A percentile compares a stretch with the other conserved stretches of the same genome.
phyloP scores from a whole-genome alignment of 257 asterid genomes.

The Linderniella brevidens region DNA sequence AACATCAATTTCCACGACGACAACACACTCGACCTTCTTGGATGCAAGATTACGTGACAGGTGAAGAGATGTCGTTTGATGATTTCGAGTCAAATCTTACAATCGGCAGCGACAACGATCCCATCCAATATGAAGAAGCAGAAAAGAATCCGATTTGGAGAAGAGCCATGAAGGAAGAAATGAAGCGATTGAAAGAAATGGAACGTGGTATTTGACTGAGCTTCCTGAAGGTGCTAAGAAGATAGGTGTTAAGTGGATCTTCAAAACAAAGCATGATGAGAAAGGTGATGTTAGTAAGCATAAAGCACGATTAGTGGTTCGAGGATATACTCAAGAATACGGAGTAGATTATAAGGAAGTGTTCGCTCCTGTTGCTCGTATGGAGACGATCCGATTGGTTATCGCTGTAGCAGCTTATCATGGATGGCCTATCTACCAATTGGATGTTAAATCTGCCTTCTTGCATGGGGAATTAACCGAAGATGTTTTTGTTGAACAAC shows the following conservation, averaged over 20 bases:
- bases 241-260: neutral
- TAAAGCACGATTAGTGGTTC: neutral
- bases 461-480: conserved; percentile 1
- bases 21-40: neutral
- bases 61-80: conserved; percentile 1
- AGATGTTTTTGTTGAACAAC: neutral
- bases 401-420: neutral
- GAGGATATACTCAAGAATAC: neutral
- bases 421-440: neutral
- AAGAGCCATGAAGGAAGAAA: neutral
- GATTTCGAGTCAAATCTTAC: neutral
- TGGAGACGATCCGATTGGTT: neutral
- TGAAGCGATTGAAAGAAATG: neutral
- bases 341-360: conserved; percentile 2
- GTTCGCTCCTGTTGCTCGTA: conserved; percentile 1
- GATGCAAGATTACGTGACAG: neutral
- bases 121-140: neutral
- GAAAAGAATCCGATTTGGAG: neutral
- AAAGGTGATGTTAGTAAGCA: neutral
- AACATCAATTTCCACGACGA: neutral
- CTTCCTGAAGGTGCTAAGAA: conserved; percentile 1
- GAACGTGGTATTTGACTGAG: neutral
- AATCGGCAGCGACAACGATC: neutral
- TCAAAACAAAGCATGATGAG: neutral
- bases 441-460: neutral